Percentiles rank a stretch among this genome's conserved stretches.
phyloP scores from a whole-genome alignment of 1,139 yeast genomes.

The Yamadazyma pseudoaaseri region DNA sequence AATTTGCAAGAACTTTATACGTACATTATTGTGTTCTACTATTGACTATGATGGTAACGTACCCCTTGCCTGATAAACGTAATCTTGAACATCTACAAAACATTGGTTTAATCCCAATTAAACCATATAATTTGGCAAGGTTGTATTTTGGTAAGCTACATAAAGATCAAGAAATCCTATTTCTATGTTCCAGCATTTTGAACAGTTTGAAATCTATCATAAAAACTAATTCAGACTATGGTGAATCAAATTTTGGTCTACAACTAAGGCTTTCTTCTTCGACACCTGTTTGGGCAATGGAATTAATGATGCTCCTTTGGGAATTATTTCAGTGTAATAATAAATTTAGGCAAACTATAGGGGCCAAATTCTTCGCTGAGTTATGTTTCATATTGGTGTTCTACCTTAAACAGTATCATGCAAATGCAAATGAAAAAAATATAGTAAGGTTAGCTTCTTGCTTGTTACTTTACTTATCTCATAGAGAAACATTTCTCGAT shows the following conservation, averaged over 20 bases:
- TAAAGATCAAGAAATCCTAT: slow-evolving; percentile 52
- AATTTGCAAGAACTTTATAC: slow-evolving; percentile 44
- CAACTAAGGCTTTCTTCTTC: slow-evolving; percentile 12
- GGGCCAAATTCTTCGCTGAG: slow-evolving; percentile 51
- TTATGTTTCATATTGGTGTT: slow-evolving; percentile 54
- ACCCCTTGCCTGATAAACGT: slow-evolving; percentile 53
- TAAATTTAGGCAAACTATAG: slow-evolving; percentile 47
- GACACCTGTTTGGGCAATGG: slow-evolving; percentile 54
- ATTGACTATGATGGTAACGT: slow-evolving; percentile 58
- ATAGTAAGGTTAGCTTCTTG: slow-evolving; percentile 60
- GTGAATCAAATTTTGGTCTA: slow-evolving; percentile 5
- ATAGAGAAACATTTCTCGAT: slow-evolving; percentile 42
- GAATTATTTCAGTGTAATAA: slow-evolving; percentile 75
- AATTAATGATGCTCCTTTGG: slow-evolving; percentile 65
- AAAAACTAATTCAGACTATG: slow-evolving; percentile 13
- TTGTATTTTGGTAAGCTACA: slow-evolving; percentile 51
- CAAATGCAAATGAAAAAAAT: slow-evolving; percentile 30
- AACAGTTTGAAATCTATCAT: slow-evolving; percentile 46
- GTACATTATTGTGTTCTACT: slow-evolving; percentile 62
- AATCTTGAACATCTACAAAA: slow-evolving; percentile 38
- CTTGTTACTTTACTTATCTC: slow-evolving; percentile 58
- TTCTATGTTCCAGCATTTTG: slow-evolving; percentile 46
- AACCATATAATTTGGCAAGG: slow-evolving; percentile 49
- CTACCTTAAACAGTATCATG: slow-evolving; percentile 50
- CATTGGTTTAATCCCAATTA: slow-evolving; percentile 33